A percentile compares a stretch with the other conserved stretches of the same genome.
Conservation (phyloP, 805 yeast species). For the Ogataea methanolica region DNA sequence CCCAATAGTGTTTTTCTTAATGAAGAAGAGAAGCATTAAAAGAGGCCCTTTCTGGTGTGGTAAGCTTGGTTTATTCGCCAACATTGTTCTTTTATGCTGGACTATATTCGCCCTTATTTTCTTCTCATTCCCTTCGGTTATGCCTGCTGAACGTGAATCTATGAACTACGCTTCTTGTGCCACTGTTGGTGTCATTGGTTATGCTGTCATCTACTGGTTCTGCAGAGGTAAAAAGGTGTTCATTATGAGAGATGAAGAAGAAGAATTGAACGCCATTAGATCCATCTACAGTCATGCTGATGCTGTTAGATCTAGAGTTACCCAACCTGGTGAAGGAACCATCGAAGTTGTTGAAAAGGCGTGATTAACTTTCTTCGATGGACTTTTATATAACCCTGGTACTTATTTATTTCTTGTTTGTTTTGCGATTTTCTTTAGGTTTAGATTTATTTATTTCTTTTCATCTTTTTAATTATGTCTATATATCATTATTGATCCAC, state of each 20-base stretch:
- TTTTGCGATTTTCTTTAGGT: not conserved
- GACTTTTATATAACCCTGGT: not conserved
- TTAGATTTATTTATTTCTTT: not conserved
- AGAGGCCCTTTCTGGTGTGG: constrained; percentile 72
- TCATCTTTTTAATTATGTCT: no score
- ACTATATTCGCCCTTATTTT: constrained; percentile 54
- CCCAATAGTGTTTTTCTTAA: constrained; percentile 45
- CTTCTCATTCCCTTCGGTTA: constrained; percentile 58
- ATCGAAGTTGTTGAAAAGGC: not conserved
- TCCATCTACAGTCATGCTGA: constrained; percentile 1
- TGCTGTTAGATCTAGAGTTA: not conserved
- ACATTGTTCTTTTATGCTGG: constrained; percentile 51
- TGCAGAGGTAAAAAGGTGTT: constrained; percentile 28
- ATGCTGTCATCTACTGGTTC: constrained; percentile 50
- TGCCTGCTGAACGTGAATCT: constrained; percentile 56
- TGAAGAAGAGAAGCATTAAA: constrained; percentile 46
- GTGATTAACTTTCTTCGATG: not conserved
- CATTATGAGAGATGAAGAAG: constrained; percentile 16
- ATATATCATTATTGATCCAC: no score
- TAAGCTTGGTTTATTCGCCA: constrained; percentile 44
- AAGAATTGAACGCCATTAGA: constrained; percentile 1
- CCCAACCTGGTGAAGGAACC: not conserved
- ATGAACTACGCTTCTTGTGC: constrained; percentile 70
- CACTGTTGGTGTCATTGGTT: constrained; percentile 40
- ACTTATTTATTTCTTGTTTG: not conserved